These are phyloP conservation scores for Pestalotiopsis sp. DNA, from an alignment of 2,329 filamentous ascomycete species.

Conservation along the genomic window DNA sequence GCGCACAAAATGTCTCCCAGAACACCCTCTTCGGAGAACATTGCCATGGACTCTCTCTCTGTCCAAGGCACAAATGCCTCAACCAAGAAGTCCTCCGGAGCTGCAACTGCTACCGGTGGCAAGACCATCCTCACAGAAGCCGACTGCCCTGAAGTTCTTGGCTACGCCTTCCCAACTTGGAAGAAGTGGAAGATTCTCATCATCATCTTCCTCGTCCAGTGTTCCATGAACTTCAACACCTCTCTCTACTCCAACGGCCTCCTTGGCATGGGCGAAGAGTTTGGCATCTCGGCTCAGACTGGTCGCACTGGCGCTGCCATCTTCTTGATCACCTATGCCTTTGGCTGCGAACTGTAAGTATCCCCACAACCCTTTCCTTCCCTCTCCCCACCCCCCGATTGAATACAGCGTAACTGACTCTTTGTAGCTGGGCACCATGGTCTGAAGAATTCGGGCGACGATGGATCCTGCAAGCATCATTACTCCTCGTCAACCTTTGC, in stretches of 20 bases:
- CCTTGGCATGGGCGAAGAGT: constrained; percentile 44
- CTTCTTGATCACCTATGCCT: constrained; percentile 55
- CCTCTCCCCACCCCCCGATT: too few species aligned
- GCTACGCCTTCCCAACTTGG: constrained; percentile 43
- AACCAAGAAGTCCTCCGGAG: not conserved
- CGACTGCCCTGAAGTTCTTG: constrained; percentile 50
- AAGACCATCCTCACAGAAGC: constrained; percentile 42
- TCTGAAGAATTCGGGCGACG: constrained; percentile 56
- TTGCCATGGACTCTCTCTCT: not conserved
- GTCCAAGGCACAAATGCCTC: not conserved
- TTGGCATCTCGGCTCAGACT: constrained; percentile 47
- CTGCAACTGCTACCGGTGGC: not conserved
- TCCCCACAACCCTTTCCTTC: not conserved
- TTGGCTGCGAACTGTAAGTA: constrained; percentile 59
- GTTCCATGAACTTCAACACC: constrained; percentile 61
- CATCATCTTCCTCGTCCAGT: constrained; percentile 55
- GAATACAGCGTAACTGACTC: constrained; percentile 20
- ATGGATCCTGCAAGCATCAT: constrained; percentile 51
- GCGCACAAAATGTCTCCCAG: too few species aligned
- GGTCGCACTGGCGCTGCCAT: constrained; percentile 50
- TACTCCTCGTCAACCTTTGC: constrained; percentile 58
- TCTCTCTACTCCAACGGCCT: constrained; percentile 55
- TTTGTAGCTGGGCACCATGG: constrained; percentile 58
- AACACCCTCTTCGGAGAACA: not conserved
- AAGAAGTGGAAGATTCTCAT: constrained; percentile 57